Base-by-base conservation (phyloP, 208 protist species). In the Borovskyia barvae region DNA sequence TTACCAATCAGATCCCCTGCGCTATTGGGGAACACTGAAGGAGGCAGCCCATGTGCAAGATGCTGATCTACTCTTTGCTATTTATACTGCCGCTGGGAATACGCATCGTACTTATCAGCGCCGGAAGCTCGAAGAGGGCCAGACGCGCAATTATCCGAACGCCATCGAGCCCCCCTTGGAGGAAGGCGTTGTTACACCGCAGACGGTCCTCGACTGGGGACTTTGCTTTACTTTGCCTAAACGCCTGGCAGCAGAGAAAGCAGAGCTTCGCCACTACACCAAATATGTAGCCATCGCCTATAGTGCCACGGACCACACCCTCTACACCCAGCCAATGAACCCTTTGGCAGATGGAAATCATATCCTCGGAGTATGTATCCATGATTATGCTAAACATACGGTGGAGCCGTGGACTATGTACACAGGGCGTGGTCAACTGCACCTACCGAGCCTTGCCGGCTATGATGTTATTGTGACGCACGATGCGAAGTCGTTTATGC, bases 391-490 rank as follows among this genome's bases (percentile, higher is more conserved):
- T 3, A 65, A 72, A 1, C 69, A 48, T 22, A 54, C 79, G 22
- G 62, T 94, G 25, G 80, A 89, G 75, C 88, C 88, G 48, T 86
- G 76, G 82, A 22, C 47, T n/a, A 73, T 72, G 45, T 90, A 80
- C 52, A 46, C 58, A 14, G n/a, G 32, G 7, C 79, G 88, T 5
- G 82, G 80, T 0, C 64, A 78, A 37, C 86, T 89, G 26, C 41
- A 26, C n/a, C 52, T 94, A 28, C 88, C 88, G 6, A 75, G 54
- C 1, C 72, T 94, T 12, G 69, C 77, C 22, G 72, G 58, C 19
- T 87, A 85, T 63, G 72, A 92, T 33, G 85, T 90, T 25, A 57
- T 94, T 45, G 84, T 94, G 11, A 65, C 66, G 12, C 80, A 94
- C 64, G 82, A 90, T 43, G 85, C 80, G 15, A 94, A 94, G 64